Base-by-base conservation (phyloP, 1,284 basidiomycete genomes). In the Apiotrichum montevideense region DNA sequence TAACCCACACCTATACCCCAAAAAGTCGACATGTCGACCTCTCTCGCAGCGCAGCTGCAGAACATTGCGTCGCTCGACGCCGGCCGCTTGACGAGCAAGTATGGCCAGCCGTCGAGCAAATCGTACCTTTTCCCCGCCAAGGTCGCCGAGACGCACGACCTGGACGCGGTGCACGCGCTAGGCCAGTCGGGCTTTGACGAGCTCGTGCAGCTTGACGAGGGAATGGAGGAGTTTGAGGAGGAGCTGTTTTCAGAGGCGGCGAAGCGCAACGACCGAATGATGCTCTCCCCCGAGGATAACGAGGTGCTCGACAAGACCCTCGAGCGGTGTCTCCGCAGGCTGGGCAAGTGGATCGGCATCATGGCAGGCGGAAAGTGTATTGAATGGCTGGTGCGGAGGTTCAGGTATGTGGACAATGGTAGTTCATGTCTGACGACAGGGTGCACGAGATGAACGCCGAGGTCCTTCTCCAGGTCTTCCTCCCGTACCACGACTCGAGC, bases 331-430 rank as follows among this genome's bases (percentile, higher is more conserved):
- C 72, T 98, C 39, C 76, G 83, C 42, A 74, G 86, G 37, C 78
- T 98, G 3, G 89, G 90, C 1, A 86, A 85, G 14, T 88, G 87
- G 79, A 76, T 98, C 40, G 81, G 92, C 73, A 87, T 93, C 54
- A 81, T 85, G 54, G 87, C 90, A 1, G 84, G 90, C 0, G 87
- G 86, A 42, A 93, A 89, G 74, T 84, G 90, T n/a, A 71, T 99
- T 37, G 95, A 99, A 72, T 99, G 95, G 95, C 83, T 98, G 32
- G 90, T 98, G 3, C 80, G 91, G 63, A 81, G 93, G 56, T 98
- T 97, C 77, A 85, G 91, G 91, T 90, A 65, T 57, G 84, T 66
- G 35, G 29, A 29, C 3, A 1, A 40, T 9, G 32, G 14, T 43
- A n/a, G 39, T 35, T 32, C 2, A 6, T 3, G 1, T 2, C 21